phyloP scores from a whole-genome alignment of 2,329 filamentous ascomycete species.

The Fusarium sp. region DNA sequence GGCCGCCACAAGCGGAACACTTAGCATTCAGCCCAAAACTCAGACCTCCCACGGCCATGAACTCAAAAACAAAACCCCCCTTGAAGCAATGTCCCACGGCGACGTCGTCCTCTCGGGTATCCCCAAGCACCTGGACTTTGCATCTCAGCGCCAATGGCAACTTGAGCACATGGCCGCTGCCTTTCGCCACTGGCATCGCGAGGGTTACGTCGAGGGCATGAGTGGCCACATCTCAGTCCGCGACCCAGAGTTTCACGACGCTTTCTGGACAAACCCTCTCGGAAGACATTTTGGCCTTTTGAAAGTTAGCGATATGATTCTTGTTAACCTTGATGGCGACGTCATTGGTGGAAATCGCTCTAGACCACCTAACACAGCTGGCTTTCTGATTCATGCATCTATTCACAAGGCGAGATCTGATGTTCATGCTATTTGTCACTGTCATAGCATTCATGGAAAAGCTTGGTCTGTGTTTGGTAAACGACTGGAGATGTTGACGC shows the following conservation, averaged over 20 bases:
- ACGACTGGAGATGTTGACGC: slow-evolving; percentile 75
- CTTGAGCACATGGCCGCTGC: slow-evolving; percentile 73
- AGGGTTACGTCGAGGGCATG: slow-evolving; percentile 76
- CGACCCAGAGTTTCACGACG: slow-evolving; percentile 68
- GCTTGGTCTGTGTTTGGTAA: slow-evolving; percentile 74
- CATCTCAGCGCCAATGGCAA: slow-evolving; percentile 44
- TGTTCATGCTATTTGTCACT: slow-evolving; percentile 75
- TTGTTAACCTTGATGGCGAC: slow-evolving; percentile 69
- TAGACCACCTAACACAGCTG: slow-evolving; percentile 73
- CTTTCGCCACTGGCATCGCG: slow-evolving; percentile 74
- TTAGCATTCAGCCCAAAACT: slow-evolving; percentile 24
- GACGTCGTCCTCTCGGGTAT: slow-evolving; percentile 41
- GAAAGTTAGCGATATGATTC: slow-evolving; percentile 74
- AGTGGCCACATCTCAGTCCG: slow-evolving; percentile 74
- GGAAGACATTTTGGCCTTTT: slow-evolving; percentile 74
- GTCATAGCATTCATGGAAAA: slow-evolving; percentile 72
- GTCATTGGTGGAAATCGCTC: slow-evolving; percentile 71
- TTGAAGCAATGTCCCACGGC: slow-evolving; percentile 44
- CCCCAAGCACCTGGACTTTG: slow-evolving; percentile 39
- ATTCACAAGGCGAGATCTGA: slow-evolving; percentile 73
- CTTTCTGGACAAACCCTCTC: slow-evolving; percentile 75
- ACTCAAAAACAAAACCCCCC: slow-evolving; percentile 37
- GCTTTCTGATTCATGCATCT: slow-evolving; percentile 75
- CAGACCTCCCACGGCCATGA: slow-evolving; percentile 38
- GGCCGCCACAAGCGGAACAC: background rate